phyloP scores from a whole-genome alignment of 805 yeast species.

The Saturnispora zaruensis region DNA sequence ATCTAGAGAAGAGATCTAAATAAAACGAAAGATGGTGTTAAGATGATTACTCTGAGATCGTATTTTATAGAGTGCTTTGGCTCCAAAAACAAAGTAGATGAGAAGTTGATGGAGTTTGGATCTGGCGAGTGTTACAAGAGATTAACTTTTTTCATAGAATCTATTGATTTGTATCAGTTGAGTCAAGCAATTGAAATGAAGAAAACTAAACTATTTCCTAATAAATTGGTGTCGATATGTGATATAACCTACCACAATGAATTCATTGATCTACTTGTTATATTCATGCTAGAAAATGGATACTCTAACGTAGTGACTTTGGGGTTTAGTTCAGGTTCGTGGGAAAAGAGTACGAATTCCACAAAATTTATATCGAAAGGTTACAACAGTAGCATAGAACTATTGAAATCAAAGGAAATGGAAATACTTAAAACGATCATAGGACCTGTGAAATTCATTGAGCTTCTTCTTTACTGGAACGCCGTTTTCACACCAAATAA shows the following conservation, averaged over 20 bases:
- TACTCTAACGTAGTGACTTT: slow-evolving; percentile 31
- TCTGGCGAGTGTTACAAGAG: slow-evolving; percentile 7
- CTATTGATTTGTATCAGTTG: not conserved
- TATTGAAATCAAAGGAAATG: slow-evolving; percentile 40
- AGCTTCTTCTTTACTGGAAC: slow-evolving; percentile 31
- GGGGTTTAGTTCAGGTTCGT: slow-evolving; percentile 31
- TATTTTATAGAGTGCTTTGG: not conserved
- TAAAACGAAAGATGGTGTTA: not conserved
- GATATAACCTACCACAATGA: slow-evolving; percentile 23
- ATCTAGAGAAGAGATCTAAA: not conserved
- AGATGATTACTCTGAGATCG: slow-evolving; percentile 2
- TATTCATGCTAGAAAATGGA: slow-evolving; percentile 24
- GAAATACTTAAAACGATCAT: slow-evolving; percentile 30
- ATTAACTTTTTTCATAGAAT: not conserved
- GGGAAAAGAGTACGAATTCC: slow-evolving; percentile 23
- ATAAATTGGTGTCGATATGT: slow-evolving; percentile 6
- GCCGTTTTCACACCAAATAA: slow-evolving; percentile 22
- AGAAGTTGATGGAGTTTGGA: slow-evolving; percentile 4
- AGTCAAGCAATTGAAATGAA: not conserved
- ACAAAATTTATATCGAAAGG: slow-evolving; percentile 12
- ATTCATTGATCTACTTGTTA: slow-evolving; percentile 35
- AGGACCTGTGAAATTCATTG: slow-evolving; percentile 34
- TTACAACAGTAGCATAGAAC: slow-evolving; percentile 30
- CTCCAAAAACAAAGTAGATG: not conserved
- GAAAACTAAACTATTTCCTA: slow-evolving; percentile 4